These are phyloP conservation scores for Rutstroemia sp. DNA, from an alignment of 2,329 filamentous ascomycete species.

Conservation along the genomic window DNA sequence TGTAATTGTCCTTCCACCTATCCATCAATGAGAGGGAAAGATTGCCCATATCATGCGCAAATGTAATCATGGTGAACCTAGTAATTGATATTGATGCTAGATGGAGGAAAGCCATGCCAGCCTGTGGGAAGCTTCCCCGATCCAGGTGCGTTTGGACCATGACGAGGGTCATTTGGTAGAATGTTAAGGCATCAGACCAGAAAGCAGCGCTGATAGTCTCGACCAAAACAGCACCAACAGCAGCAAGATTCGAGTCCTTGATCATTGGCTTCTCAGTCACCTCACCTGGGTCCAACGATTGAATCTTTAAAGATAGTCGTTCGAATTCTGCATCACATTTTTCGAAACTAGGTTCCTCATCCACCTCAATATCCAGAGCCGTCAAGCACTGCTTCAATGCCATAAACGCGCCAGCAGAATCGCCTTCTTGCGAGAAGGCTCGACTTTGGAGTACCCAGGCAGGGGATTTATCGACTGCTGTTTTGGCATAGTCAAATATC, in stretches of 20 bases:
- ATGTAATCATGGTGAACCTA: slow-evolving; percentile 63
- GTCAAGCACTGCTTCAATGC: slow-evolving; percentile 64
- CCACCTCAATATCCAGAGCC: slow-evolving; percentile 60
- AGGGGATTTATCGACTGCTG: slow-evolving; percentile 71
- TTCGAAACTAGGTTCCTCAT: slow-evolving; percentile 61
- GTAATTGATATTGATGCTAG: slow-evolving; percentile 59
- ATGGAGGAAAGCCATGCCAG: slow-evolving; percentile 60
- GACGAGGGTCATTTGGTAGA: slow-evolving; percentile 62
- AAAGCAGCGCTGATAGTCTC: slow-evolving; percentile 65
- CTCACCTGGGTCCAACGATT: slow-evolving; percentile 44
- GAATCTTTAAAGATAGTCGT: slow-evolving; percentile 51
- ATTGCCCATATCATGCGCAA: slow-evolving; percentile 57
- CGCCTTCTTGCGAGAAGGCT: slow-evolving; percentile 67
- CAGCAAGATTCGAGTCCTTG: slow-evolving; percentile 48
- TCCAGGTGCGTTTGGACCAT: slow-evolving; percentile 60
- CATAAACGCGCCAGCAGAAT: slow-evolving; percentile 60
- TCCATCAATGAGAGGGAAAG: slow-evolving; percentile 59
- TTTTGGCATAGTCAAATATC: slow-evolving; percentile 63
- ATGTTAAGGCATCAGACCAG: slow-evolving; percentile 66
- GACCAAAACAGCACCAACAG: slow-evolving; percentile 61
- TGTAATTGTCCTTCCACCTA: slow-evolving; percentile 55
- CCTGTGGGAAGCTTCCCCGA: slow-evolving; percentile 60
- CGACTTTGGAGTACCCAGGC: slow-evolving; percentile 79
- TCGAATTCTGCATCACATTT: slow-evolving; percentile 72
- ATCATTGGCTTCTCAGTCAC: slow-evolving; percentile 38